A percentile compares a stretch with the other conserved stretches of the same genome.
These are phyloP conservation scores for Stachybotrys echinatus DNA, from an alignment of 2,329 filamentous ascomycete genomes.

Conservation along the genomic window DNA sequence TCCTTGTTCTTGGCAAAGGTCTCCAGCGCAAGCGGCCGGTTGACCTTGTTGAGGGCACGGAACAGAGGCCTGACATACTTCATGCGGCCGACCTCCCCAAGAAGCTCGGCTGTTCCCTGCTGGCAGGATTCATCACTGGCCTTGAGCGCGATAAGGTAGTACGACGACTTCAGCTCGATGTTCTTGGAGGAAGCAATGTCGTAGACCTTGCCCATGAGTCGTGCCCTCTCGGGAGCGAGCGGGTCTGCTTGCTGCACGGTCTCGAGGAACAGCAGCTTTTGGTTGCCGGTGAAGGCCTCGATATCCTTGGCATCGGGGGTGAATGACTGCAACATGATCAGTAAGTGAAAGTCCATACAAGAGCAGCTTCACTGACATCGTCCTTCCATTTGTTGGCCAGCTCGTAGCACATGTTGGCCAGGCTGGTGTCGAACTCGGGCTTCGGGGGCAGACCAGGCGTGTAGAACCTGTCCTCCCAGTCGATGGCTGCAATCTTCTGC, in stretches of 20 bases:
- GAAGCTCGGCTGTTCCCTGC: slow-evolving; percentile 63
- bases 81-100: slow-evolving; percentile 86
- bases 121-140: slow-evolving; percentile 67
- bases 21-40: slow-evolving; percentile 67
- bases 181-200: slow-evolving; percentile 71
- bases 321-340: slow-evolving; percentile 41
- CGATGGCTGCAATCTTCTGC: slow-evolving; percentile 64
- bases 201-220: slow-evolving; percentile 71
- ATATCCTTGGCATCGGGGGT: slow-evolving; percentile 65
- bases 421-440: slow-evolving; percentile 81
- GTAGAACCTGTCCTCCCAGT: slow-evolving; percentile 91
- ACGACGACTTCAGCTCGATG: slow-evolving; percentile 78
- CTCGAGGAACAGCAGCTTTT: slow-evolving; percentile 88
- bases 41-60: slow-evolving; percentile 66
- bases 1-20: slow-evolving; percentile 85
- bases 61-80: slow-evolving; percentile 92
- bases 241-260: slow-evolving; percentile 60
- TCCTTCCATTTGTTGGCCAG: slow-evolving; percentile 78
- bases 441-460: slow-evolving; percentile 84
- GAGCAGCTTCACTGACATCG: slow-evolving; percentile 34
- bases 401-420: slow-evolving; percentile 80
- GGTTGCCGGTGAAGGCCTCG: slow-evolving; percentile 72
- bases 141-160: slow-evolving; percentile 72
- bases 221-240: slow-evolving; percentile 60
- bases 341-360: slow-evolving; percentile 17